Base-by-base conservation (phyloP, 1,284 basidiomycete species). In the Sphagnurus paluster region DNA sequence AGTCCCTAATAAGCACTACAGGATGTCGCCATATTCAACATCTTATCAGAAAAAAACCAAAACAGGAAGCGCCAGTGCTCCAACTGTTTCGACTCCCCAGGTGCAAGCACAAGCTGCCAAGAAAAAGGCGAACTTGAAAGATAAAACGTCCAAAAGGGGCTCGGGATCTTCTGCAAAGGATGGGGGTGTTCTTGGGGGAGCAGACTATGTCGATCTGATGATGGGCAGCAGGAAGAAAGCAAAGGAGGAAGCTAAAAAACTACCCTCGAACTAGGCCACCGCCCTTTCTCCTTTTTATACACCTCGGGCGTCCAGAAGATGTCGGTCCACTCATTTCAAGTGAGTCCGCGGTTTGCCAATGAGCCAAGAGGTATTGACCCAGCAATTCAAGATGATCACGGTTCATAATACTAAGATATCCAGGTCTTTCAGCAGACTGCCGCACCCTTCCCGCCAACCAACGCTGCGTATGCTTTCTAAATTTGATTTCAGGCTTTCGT, bases 191-290 rank as follows among this genome's bases (percentile, higher is more conserved):
- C 68, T 89, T 32, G 84, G 84, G n/a, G 85, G 77, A 23, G 87
- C 82, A 25, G 87, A 90, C 64, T 90, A 90, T 57, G 80, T 90
- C 35, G 71, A 76, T 5, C 59, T 90, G 51, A 71, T 87, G 72
- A 73, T 82, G 72, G 86, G 87, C n/a, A 74, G 85, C 8, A 67
- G 87, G 52, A 71, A 73, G 54, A 83, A 75, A 59, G 84, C 80
- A 16, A 72, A 66, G 40, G 71, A 75, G 58, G 87, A 88, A 63
- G 85, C 82, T 3, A 61, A 67, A 34, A 88, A 84, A 56, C 59
- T 89, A 42, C 66, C 65, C 4, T 46, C 38, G 35, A 44, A 26
- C 30, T 49, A 38, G 43, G 5, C n/a, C 11, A 17, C 23, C 3
- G 9, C 29, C 4, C 33, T 20, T 10, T 33, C 10, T 14, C 7